These are phyloP conservation scores for Sporisorium sorghi DNA, from an alignment of 1,284 basidiomycete genomes.

Conservation along the genomic window DNA sequence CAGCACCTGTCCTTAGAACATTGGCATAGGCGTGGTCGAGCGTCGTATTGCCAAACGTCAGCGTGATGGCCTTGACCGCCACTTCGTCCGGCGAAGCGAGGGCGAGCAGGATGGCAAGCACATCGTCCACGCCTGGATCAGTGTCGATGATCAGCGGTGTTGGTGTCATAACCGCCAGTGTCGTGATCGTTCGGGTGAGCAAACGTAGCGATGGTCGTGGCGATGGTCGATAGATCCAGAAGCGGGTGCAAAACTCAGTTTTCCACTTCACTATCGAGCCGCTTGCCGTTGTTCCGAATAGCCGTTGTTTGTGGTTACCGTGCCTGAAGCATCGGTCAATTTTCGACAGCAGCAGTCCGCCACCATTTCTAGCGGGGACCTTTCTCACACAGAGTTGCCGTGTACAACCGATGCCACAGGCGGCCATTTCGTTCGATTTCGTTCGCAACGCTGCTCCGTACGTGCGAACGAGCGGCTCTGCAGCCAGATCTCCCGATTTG, in stretches of 20 bases:
- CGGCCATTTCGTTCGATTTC: constrained; percentile 2
- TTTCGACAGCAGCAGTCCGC: neutral
- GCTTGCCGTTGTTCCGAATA: constrained; percentile 1
- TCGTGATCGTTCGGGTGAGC: constrained; percentile 3
- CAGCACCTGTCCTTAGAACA: constrained; percentile 74
- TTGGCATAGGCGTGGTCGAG: constrained; percentile 74
- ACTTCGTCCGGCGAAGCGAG: constrained; percentile 58
- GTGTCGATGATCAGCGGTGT: constrained; percentile 60
- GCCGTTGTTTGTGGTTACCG: neutral
- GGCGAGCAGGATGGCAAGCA: constrained; percentile 75
- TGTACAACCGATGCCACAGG: neutral
- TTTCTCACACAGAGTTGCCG: neutral
- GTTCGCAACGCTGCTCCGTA: neutral
- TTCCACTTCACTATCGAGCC: too few relatives aligned
- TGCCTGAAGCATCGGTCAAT: neutral
- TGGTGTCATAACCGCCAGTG: constrained; percentile 8
- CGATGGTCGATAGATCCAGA: too few relatives aligned
- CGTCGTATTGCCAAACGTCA: constrained; percentile 73
- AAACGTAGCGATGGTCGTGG: neutral
- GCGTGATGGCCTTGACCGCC: constrained; percentile 74
- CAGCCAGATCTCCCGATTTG: too few relatives aligned
- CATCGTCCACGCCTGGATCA: constrained; percentile 84
- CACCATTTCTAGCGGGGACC: neutral
- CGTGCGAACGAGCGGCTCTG: too few relatives aligned
- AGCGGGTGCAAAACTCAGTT: too few relatives aligned